Evolutionary conservation across 2,329 filamentous ascomycete genomes (phyloP).

Genomic region (Trichocomaceae sp.): DNA sequence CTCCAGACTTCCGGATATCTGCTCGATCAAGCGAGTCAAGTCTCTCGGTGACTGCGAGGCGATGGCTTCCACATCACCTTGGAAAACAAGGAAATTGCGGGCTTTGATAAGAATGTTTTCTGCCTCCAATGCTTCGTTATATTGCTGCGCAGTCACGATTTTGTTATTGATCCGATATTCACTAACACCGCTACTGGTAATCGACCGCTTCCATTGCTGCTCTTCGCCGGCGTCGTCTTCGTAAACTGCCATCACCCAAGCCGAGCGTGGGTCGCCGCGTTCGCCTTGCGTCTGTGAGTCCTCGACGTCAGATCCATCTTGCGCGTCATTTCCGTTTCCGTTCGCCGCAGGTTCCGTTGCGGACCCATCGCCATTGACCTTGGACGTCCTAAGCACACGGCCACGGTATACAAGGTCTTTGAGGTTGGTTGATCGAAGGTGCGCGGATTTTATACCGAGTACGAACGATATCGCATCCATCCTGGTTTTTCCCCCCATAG

Average conservation of each 20-base stretch:
- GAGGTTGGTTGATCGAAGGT: constrained; percentile 86
- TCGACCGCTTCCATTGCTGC: constrained; percentile 91
- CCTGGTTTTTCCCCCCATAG: constrained; percentile 44
- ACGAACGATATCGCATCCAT: constrained; percentile 99
- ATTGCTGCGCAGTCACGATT: constrained; percentile 78
- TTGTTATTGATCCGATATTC: constrained; percentile 97
- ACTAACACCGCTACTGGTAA: constrained; percentile 79
- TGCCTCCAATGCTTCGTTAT: constrained; percentile 83
- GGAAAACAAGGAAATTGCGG: constrained; percentile 95
- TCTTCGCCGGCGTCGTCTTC: constrained; percentile 94
- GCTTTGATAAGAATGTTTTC: constrained; percentile 98
- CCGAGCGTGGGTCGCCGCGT: constrained; percentile 75
- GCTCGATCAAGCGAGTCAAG: constrained; percentile 87
- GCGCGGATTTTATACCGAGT: constrained; percentile 96
- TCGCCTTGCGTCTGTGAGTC: constrained; percentile 57
- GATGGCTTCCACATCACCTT: constrained; percentile 95
- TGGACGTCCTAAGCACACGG: constrained; percentile 83
- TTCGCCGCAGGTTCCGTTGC: constrained; percentile 48
- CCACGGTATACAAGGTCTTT: constrained; percentile 95
- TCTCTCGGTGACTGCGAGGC: constrained; percentile 92
- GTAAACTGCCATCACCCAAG: constrained; percentile 99
- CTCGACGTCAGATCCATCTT: constrained; percentile 54
- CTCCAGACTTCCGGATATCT: constrained; percentile 93
- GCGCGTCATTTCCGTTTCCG: constrained; percentile 58
- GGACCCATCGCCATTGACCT: constrained; percentile 86